Conservation (phyloP, 345 rosid genomes). For the Salix exigua region DNA sequence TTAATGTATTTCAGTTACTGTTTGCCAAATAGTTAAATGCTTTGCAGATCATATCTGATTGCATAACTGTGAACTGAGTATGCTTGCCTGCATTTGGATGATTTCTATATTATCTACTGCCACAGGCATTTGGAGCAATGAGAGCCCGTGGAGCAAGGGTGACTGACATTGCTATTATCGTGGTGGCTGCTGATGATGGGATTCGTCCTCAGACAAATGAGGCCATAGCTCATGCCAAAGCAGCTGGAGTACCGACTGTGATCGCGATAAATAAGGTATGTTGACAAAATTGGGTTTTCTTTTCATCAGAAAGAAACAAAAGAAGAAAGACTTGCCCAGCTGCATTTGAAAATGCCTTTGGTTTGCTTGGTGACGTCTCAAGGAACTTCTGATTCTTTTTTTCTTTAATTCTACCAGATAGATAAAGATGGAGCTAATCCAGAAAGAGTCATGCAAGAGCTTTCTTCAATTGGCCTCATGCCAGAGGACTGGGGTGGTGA, state of each 20-base stretch:
- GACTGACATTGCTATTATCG: conserved; percentile 90
- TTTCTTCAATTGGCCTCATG: conserved; percentile 91
- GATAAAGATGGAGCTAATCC: conserved; percentile 98
- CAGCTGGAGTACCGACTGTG: conserved; percentile 92
- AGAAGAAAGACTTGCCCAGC: conserved; percentile 10
- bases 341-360: conserved; percentile 10
- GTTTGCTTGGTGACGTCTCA: conserved; percentile 12
- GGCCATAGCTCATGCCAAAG: conserved; percentile 98
- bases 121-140: conserved; percentile 99
- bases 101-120: conserved; percentile 26
- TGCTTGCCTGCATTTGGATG: conserved; percentile 22
- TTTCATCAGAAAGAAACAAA: conserved; percentile 7
- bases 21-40: conserved; percentile 2
- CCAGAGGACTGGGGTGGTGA: conserved; percentile 99
- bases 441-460: conserved; percentile 95
- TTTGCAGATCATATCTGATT: conserved; percentile 12
- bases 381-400: conserved; percentile 12
- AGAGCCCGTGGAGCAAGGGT: conserved; percentile 99
- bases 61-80: conserved; percentile 14
- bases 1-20: conserved; percentile 1
- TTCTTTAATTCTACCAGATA: conserved; percentile 47
- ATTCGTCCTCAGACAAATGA: conserved; percentile 97
- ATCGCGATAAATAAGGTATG: conserved; percentile 88
- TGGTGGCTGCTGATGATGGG: conserved; percentile 99
- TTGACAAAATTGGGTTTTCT: conserved; percentile 2